A percentile compares a stretch with the other conserved stretches of the same genome.
These are phyloP conservation scores for Canavalia gladiata DNA, from an alignment of 306 rosid species.

Conservation along the genomic window DNA sequence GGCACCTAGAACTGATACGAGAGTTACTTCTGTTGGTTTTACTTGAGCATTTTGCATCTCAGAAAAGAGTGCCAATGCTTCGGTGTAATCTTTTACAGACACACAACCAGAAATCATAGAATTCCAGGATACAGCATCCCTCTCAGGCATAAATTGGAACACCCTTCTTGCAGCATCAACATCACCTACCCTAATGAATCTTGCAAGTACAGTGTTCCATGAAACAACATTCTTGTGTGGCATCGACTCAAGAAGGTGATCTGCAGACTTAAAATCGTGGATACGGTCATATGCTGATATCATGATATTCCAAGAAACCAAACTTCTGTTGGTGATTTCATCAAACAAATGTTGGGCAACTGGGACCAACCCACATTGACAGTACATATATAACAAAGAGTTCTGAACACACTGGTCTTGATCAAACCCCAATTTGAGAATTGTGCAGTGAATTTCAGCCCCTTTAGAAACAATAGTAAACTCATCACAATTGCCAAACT, in stretches of 20 bases:
- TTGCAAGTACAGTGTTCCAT: slow-evolving; percentile 67
- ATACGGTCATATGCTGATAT: slow-evolving; percentile 63
- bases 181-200: slow-evolving; percentile 52
- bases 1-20: slow-evolving; percentile 65
- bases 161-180: slow-evolving; percentile 65
- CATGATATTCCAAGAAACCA: slow-evolving; percentile 78
- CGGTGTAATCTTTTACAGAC: slow-evolving; percentile 55
- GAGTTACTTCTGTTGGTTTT: slow-evolving; percentile 64
- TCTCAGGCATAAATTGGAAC: slow-evolving; percentile 64
- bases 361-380: slow-evolving; percentile 55
- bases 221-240: slow-evolving; percentile 71
- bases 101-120: slow-evolving; percentile 68
- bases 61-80: slow-evolving; percentile 59
- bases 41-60: slow-evolving; percentile 61
- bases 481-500: slow-evolving; percentile 34
- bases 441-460: slow-evolving; percentile 63
- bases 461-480: slow-evolving; percentile 62
- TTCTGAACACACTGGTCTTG: slow-evolving; percentile 55
- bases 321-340: slow-evolving; percentile 60
- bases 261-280: slow-evolving; percentile 57
- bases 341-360: slow-evolving; percentile 65
- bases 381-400: slow-evolving; percentile 65
- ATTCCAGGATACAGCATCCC: slow-evolving; percentile 75
- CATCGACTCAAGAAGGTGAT: slow-evolving; percentile 60
- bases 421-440: slow-evolving; percentile 63